Percentiles rank a stretch among this genome's conserved stretches.
phyloP scores from a whole-genome alignment of 371 early-diverging fungal species.

The Mucor indicus region DNA sequence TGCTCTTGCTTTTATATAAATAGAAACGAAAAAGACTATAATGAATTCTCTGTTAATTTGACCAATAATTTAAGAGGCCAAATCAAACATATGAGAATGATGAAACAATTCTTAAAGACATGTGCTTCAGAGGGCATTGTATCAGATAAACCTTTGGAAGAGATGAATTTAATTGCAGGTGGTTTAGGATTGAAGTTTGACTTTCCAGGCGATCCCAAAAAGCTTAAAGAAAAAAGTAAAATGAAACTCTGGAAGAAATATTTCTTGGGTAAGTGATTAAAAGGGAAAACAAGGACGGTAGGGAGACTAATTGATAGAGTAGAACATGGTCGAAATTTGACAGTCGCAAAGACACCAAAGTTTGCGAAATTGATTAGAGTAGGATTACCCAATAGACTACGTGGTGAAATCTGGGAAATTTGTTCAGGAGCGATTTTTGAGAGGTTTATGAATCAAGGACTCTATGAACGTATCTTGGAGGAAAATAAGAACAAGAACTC shows the following conservation, averaged over 20 bases:
- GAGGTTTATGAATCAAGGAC: conserved; percentile 81
- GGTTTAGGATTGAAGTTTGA: conserved; percentile 86
- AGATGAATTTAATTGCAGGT: conserved; percentile 34
- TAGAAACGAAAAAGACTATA: conserved; percentile 33
- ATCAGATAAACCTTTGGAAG: conserved; percentile 51
- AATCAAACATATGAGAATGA: conserved; percentile 70
- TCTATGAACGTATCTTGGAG: conserved; percentile 73
- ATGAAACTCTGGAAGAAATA: conserved; percentile 76
- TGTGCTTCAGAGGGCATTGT: conserved; percentile 76
- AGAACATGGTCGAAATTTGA: conserved; percentile 90
- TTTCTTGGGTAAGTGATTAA: conserved; percentile 48
- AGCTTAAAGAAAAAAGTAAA: conserved; percentile 73
- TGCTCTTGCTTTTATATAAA: too few species aligned
- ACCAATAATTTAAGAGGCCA: conserved; percentile 55
- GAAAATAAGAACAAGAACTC: conserved; percentile 66
- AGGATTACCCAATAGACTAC: conserved; percentile 86
- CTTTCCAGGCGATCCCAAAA: conserved; percentile 77
- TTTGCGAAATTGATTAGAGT: conserved; percentile 91
- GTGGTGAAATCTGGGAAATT: conserved; percentile 97
- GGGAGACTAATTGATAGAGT: conserved; percentile 24
- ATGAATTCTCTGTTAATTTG: conserved; percentile 52
- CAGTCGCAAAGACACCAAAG: conserved; percentile 74
- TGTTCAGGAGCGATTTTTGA: conserved; percentile 89
- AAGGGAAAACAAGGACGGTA: conserved; percentile 5
- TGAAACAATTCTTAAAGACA: conserved; percentile 80